A percentile compares a stretch with the other conserved stretches of the same genome.
phyloP scores from a whole-genome alignment of 2,329 filamentous ascomycete genomes.

The Juglanconis oblonga region DNA sequence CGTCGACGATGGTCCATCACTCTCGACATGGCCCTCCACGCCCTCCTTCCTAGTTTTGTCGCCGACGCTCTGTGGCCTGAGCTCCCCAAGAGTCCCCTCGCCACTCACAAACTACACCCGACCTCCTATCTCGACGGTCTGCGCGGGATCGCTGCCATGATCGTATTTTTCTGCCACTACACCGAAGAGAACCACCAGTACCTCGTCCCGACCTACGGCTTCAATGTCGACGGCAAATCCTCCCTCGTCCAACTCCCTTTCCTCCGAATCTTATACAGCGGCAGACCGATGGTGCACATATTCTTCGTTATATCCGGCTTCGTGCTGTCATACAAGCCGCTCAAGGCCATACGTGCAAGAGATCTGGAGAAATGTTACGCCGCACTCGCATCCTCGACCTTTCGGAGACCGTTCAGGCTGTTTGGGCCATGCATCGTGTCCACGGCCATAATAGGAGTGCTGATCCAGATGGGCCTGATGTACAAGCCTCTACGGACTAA shows the following conservation, averaged over 20 bases:
- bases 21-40: slow-evolving; percentile 19
- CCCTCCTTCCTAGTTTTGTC: slow-evolving; percentile 33
- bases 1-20: slow-evolving; percentile 6
- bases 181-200: slow-evolving; percentile 38
- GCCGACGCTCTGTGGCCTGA: slow-evolving; percentile 30
- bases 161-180: slow-evolving; percentile 48
- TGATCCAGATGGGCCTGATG: slow-evolving; percentile 30
- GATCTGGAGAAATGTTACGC: slow-evolving; percentile 34
- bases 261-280: slow-evolving; percentile 40
- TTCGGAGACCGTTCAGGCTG: slow-evolving; percentile 44
- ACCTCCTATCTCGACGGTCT: slow-evolving; percentile 49
- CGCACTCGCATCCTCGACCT: slow-evolving; percentile 43
- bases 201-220: slow-evolving; percentile 33
- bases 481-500: slow-evolving; percentile 25
- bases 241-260: slow-evolving; percentile 42
- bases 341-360: slow-evolving; percentile 38
- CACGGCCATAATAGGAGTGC: slow-evolving; percentile 36
- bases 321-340: slow-evolving; percentile 42
- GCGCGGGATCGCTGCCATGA: slow-evolving; percentile 45
- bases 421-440: slow-evolving; percentile 43
- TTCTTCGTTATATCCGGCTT: slow-evolving; percentile 53
- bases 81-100: slow-evolving; percentile 20
- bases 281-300: slow-evolving; percentile 47
- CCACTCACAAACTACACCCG: slow-evolving; percentile 30
- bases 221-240: slow-evolving; percentile 31